Conservation (phyloP, 1,139 yeast genomes). For the Yamadazyma atlantica region DNA sequence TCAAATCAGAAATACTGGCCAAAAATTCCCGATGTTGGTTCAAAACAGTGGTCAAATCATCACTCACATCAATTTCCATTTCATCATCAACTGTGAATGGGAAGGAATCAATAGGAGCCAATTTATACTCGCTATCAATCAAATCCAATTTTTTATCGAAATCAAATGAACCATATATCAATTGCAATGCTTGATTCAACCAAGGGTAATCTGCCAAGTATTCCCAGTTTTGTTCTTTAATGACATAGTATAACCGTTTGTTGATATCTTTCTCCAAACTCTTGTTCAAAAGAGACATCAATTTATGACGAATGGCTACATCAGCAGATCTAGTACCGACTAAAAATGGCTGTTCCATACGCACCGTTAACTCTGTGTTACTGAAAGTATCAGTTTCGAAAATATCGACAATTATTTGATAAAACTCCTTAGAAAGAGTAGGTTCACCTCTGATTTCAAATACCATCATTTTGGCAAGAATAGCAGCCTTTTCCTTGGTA, state of each 20-base stretch:
- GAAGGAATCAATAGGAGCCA: constrained; percentile 55
- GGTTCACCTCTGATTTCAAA: constrained; percentile 88
- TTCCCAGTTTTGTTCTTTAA: constrained; percentile 97
- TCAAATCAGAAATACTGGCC: constrained; percentile 39
- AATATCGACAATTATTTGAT: constrained; percentile 82
- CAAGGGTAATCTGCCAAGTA: constrained; percentile 89
- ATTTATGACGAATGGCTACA: constrained; percentile 68
- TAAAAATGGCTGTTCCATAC: constrained; percentile 96
- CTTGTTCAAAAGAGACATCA: constrained; percentile 77
- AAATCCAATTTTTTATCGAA: constrained; percentile 46
- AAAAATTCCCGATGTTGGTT: constrained; percentile 54
- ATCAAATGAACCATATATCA: constrained; percentile 78
- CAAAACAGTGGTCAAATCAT: constrained; percentile 38
- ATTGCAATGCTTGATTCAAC: constrained; percentile 90
- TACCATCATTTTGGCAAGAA: constrained; percentile 89
- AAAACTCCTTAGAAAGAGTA: constrained; percentile 75
- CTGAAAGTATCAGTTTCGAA: constrained; percentile 80
- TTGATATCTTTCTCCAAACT: constrained; percentile 79
- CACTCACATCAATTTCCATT: constrained; percentile 30
- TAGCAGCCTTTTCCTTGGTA: constrained; percentile 93
- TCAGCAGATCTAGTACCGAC: constrained; percentile 89
- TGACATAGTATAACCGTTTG: constrained; percentile 78
- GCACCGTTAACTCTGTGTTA: constrained; percentile 85
- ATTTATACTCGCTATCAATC: constrained; percentile 47
- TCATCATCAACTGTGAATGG: constrained; percentile 26